phyloP scores from a whole-genome alignment of 2,329 filamentous ascomycete species.

The Huntiella abstrusa region DNA sequence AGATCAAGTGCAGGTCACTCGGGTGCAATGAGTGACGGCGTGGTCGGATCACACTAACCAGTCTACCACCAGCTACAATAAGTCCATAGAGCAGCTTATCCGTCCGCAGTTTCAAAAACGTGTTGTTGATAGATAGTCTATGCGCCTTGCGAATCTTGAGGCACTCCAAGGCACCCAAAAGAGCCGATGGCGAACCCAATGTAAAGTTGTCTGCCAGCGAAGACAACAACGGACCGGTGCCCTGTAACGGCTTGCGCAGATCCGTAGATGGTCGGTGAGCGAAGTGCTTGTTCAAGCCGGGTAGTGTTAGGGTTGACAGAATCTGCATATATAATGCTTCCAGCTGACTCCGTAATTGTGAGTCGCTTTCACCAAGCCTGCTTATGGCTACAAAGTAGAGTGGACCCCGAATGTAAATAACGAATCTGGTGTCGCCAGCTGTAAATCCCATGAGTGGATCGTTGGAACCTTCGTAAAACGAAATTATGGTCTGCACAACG shows the following conservation, averaged over 20 bases:
- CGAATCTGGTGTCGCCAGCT: constrained; percentile 71
- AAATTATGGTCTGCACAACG: constrained; percentile 92
- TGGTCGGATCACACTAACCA: constrained; percentile 87
- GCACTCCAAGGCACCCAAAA: constrained; percentile 83
- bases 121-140: constrained; percentile 68
- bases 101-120: constrained; percentile 59
- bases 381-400: constrained; percentile 90
- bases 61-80: constrained; percentile 75
- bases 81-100: constrained; percentile 78
- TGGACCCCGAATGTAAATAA: constrained; percentile 67
- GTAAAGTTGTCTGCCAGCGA: constrained; percentile 91
- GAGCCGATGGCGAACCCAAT: constrained; percentile 68
- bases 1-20: constrained; percentile 85
- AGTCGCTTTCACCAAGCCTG: constrained; percentile 76
- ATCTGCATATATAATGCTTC: constrained; percentile 98
- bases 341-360: constrained; percentile 69
- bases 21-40: constrained; percentile 91
- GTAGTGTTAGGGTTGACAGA: constrained; percentile 79
- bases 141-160: constrained; percentile 82
- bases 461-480: constrained; percentile 70
- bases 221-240: constrained; percentile 77
- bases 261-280: constrained; percentile 84
- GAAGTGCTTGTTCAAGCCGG: constrained; percentile 72
- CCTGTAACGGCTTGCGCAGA: constrained; percentile 70
- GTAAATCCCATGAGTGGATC: constrained; percentile 69